These are phyloP conservation scores for Thelephora aurantiotincta DNA, from an alignment of 768 basidiomycete species.

Conservation along the genomic window DNA sequence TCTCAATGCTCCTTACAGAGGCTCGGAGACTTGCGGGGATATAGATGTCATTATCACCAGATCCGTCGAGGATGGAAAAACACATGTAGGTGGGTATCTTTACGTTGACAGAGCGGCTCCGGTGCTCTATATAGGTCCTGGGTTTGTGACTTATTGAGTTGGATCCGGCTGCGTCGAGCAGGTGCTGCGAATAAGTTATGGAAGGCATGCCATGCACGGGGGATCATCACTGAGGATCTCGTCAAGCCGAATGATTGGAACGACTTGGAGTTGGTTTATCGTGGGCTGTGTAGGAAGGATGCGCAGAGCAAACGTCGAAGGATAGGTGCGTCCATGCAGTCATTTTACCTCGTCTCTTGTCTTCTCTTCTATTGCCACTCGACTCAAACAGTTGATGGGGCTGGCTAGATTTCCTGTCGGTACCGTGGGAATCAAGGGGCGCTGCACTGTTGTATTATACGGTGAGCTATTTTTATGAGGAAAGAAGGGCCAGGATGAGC, in stretches of 20 bases:
- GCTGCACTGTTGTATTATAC: conserved; percentile 90
- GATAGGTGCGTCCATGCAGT: conserved; percentile 30
- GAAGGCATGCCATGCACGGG: conserved; percentile 14
- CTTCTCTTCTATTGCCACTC: neutral
- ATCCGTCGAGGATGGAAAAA: conserved; percentile 52
- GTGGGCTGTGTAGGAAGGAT: conserved; percentile 49
- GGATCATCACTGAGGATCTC: conserved; percentile 72
- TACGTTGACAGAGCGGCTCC: neutral
- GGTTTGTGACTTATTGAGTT: neutral
- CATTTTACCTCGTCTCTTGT: neutral
- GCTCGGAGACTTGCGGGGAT: conserved; percentile 75
- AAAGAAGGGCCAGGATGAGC: neutral
- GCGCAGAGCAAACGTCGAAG: conserved; percentile 40
- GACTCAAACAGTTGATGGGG: neutral
- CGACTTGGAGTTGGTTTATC: conserved; percentile 66
- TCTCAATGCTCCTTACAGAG: conserved; percentile 27
- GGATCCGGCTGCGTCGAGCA: neutral
- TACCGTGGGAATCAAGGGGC: conserved; percentile 68
- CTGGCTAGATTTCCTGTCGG: conserved; percentile 54
- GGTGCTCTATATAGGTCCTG: neutral
- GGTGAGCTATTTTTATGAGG: conserved; percentile 23
- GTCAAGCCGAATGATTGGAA: conserved; percentile 51
- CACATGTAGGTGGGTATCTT: conserved; percentile 43
- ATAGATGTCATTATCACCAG: conserved; percentile 86
- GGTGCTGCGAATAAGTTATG: neutral